phyloP scores from a whole-genome alignment of 2,329 filamentous ascomycete species.

The Ophidiomyces ophidiicola region DNA sequence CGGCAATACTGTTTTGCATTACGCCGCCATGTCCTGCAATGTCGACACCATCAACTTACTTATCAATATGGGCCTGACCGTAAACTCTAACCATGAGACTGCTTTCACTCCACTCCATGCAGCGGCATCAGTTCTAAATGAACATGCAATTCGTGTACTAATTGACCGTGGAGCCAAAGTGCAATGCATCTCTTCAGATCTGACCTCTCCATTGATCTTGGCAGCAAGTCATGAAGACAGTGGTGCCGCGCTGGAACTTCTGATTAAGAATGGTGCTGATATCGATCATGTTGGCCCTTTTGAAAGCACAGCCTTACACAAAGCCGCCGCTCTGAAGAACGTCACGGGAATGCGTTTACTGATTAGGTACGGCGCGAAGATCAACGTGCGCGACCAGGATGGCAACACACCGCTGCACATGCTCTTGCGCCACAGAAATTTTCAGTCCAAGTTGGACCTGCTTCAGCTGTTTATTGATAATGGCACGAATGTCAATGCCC shows the following conservation, averaged over 20 bases:
- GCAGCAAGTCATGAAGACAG: background rate
- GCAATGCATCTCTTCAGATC: background rate
- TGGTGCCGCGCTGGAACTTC: background rate
- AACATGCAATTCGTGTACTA: background rate
- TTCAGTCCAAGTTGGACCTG: background rate
- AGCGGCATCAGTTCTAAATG: background rate
- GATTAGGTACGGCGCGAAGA: conserved; percentile 8
- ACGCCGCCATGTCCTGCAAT: background rate
- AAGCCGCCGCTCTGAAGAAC: background rate
- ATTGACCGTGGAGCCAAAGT: conserved; percentile 5
- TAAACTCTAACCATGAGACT: background rate
- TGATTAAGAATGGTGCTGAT: conserved; percentile 6
- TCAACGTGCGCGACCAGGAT: background rate
- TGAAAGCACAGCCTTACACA: background rate
- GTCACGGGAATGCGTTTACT: background rate
- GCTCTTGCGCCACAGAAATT: background rate
- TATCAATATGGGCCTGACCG: background rate
- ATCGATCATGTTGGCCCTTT: background rate
- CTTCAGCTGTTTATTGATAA: conserved; percentile 5
- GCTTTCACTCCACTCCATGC: conserved; percentile 1
- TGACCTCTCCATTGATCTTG: background rate
- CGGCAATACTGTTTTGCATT: background rate
- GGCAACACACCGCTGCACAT: conserved; percentile 2
- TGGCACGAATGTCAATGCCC: conserved; percentile 7
- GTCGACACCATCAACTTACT: conserved; percentile 3